Evolutionary conservation across 768 basidiomycete species (phyloP).

Genomic region (Lactarius sanguifluus): DNA sequence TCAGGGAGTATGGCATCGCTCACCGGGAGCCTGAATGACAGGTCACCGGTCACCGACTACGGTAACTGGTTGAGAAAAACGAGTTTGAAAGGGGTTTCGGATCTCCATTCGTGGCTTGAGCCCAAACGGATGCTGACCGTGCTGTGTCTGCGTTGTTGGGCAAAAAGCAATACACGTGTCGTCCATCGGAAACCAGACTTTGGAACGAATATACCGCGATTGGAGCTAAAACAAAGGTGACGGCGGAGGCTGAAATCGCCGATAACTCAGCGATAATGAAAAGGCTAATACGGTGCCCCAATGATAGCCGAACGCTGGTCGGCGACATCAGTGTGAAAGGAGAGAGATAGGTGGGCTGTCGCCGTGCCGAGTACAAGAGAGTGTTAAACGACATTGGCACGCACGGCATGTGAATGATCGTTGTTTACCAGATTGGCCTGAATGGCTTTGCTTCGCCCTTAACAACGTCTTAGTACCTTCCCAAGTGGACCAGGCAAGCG

Average conservation of each 20-base stretch:
- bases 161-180: background rate
- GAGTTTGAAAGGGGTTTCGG: too few species aligned
- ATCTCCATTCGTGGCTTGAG: conserved; percentile 23
- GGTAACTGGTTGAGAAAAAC: conserved; percentile 32
- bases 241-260: conserved; percentile 30
- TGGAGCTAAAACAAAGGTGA: conserved; percentile 29
- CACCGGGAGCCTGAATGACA: conserved; percentile 34
- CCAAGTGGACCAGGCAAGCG: background rate
- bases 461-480: background rate
- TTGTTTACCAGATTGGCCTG: background rate
- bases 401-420: background rate
- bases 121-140: conserved; percentile 18
- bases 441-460: background rate
- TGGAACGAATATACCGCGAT: conserved; percentile 28
- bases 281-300: conserved; percentile 31
- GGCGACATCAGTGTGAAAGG: conserved; percentile 4
- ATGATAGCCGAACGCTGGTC: conserved; percentile 11
- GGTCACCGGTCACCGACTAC: conserved; percentile 31
- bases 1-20: background rate
- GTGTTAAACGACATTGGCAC: background rate
- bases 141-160: conserved; percentile 27
- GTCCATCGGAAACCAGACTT: background rate
- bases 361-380: background rate
- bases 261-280: conserved; percentile 33
- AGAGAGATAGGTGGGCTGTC: too few species aligned